phyloP scores from a whole-genome alignment of 2,329 filamentous ascomycete genomes.

The Mycosphaerella sp. region DNA sequence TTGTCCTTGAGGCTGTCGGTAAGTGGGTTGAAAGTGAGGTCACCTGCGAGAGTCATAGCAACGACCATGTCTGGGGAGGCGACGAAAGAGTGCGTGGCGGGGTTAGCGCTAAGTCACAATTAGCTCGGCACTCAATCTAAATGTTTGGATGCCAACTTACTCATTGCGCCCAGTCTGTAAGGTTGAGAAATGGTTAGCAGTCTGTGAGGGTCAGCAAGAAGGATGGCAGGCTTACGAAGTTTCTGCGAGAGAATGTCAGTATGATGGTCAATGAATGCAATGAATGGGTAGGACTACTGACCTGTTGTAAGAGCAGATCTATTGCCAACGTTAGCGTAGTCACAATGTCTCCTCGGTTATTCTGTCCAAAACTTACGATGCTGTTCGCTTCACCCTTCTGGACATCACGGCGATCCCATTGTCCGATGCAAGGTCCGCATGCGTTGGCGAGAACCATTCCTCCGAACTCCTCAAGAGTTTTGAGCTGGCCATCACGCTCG shows the following conservation, averaged over 20 bases:
- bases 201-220: neutral
- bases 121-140: neutral
- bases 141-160: neutral
- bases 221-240: no score
- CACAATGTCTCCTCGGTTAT: neutral
- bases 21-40: slow-evolving; percentile 84
- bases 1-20: slow-evolving; percentile 89
- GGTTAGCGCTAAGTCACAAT: slow-evolving; percentile 56
- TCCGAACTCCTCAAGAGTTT: slow-evolving; percentile 94
- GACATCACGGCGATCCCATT: slow-evolving; percentile 76
- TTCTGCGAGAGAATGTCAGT: neutral
- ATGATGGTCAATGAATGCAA: neutral
- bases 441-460: slow-evolving; percentile 93
- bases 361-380: slow-evolving; percentile 45
- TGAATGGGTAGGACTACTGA: neutral
- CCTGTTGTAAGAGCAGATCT: slow-evolving; percentile 93
- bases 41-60: slow-evolving; percentile 75
- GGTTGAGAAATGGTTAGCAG: neutral
- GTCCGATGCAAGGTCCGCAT: slow-evolving; percentile 78
- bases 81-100: slow-evolving; percentile 88
- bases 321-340: neutral
- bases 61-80: slow-evolving; percentile 86
- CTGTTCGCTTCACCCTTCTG: slow-evolving; percentile 95
- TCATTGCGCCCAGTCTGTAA: slow-evolving; percentile 78
- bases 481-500: slow-evolving; percentile 52